Conservation (phyloP, 805 yeast species). For the Nakazawaea pomicola region DNA sequence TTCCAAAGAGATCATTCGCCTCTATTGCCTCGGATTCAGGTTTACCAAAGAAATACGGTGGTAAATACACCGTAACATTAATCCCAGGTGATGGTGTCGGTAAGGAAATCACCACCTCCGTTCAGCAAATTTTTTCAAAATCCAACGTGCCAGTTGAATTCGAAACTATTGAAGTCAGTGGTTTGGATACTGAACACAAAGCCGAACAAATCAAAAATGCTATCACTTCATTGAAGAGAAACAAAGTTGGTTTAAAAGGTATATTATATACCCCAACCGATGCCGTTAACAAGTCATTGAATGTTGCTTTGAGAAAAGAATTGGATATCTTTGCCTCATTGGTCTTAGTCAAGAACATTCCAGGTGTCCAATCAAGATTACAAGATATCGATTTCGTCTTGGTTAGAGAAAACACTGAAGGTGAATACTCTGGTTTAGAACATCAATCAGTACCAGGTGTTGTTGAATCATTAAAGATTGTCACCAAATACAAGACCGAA, state of each 20-base stretch:
- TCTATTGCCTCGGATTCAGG: conserved; percentile 56
- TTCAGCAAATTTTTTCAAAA: conserved; percentile 79
- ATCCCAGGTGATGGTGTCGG: conserved; percentile 99
- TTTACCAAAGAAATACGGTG: conserved; percentile 90
- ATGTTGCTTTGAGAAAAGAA: conserved; percentile 95
- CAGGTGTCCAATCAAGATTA: conserved; percentile 89
- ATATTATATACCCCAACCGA: conserved; percentile 87
- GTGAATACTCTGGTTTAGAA: conserved; percentile 97
- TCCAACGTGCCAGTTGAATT: conserved; percentile 91
- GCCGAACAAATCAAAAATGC: conserved; percentile 67
- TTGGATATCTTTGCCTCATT: conserved; percentile 93
- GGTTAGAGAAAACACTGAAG: conserved; percentile 98
- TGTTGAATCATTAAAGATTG: conserved; percentile 92
- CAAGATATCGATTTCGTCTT: conserved; percentile 87
- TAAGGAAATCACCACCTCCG: conserved; percentile 91
- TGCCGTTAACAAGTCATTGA: conserved; percentile 75
- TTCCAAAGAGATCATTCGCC: conserved; percentile 33
- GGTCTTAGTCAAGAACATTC: conserved; percentile 88
- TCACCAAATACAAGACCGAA: conserved; percentile 92
- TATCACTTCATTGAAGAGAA: conserved; percentile 86
- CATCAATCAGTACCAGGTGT: conserved; percentile 97
- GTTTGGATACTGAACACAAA: conserved; percentile 35
- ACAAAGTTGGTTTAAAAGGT: conserved; percentile 96
- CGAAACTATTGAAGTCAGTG: conserved; percentile 75
- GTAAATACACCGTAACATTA: conserved; percentile 88